These are phyloP conservation scores for Fusarium incarnatum DNA, from an alignment of 2,329 filamentous ascomycete species.

Conservation along the genomic window DNA sequence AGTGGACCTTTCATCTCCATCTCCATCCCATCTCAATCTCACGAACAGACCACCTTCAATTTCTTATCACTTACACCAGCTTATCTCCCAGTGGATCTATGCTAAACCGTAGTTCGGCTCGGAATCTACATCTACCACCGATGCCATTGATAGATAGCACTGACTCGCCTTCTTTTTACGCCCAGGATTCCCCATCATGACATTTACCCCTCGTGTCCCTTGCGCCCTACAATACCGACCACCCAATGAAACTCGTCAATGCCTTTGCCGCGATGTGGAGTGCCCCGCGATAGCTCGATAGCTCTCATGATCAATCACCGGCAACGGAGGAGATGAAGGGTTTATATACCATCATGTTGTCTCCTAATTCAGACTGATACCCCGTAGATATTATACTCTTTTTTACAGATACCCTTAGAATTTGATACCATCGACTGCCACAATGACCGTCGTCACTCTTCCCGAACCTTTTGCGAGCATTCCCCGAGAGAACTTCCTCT, in stretches of 20 bases:
- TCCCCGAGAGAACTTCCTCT: conserved; percentile 70
- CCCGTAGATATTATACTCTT: background rate
- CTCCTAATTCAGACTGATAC: background rate
- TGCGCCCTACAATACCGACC: conserved; percentile 31
- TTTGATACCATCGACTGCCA: conserved; percentile 12
- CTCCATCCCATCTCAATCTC: background rate
- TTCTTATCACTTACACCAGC: conserved; percentile 1
- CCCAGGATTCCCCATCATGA: conserved; percentile 15
- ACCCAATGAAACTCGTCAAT: conserved; percentile 19
- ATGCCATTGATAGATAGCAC: background rate
- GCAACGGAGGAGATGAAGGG: conserved; percentile 29
- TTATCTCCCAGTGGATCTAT: conserved; percentile 30
- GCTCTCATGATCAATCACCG: conserved; percentile 33
- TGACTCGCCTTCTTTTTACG: conserved; percentile 22
- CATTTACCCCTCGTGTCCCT: conserved; percentile 40
- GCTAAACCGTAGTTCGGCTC: conserved; percentile 5
- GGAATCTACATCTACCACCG: conserved; percentile 37
- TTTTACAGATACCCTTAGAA: background rate
- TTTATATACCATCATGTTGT: background rate
- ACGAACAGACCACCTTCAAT: background rate
- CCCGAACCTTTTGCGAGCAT: conserved; percentile 73
- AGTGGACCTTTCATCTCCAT: background rate
- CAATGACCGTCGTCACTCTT: conserved; percentile 56
- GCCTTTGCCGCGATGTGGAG: conserved; percentile 23
- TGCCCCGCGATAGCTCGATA: conserved; percentile 33